Conservation (phyloP, 148 eudicot species). For the Vaccinium darrowii region DNA sequence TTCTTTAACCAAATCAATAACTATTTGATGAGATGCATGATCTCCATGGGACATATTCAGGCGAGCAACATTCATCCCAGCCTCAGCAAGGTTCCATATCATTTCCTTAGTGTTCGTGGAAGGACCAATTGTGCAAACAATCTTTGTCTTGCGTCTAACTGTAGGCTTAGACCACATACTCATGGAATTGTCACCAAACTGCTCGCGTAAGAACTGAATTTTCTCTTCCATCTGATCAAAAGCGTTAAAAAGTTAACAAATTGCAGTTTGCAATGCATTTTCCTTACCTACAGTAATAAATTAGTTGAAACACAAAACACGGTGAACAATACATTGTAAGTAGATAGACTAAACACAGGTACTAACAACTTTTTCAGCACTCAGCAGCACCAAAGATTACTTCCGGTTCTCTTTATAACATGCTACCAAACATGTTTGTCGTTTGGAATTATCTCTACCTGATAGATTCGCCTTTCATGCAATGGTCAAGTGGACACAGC, state of each 20-base stretch:
- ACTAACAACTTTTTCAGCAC: not conserved
- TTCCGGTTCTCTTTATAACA: not conserved
- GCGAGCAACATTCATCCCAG: slow-evolving; percentile 97
- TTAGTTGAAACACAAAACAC: not conserved
- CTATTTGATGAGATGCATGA: slow-evolving; percentile 94
- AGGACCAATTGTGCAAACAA: slow-evolving; percentile 97
- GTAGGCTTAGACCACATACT: slow-evolving; percentile 76
- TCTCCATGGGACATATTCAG: slow-evolving; percentile 98
- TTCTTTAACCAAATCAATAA: slow-evolving; percentile 92
- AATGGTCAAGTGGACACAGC: not conserved
- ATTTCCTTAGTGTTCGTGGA: slow-evolving; percentile 86
- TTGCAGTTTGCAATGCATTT: not conserved
- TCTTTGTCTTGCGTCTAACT: slow-evolving; percentile 81
- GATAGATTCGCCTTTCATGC: not conserved
- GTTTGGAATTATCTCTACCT: not conserved
- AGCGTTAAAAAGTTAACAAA: not conserved
- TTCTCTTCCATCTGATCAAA: slow-evolving; percentile 48
- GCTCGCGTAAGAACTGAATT: slow-evolving; percentile 44
- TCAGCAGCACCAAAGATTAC: not conserved
- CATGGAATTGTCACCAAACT: slow-evolving; percentile 44
- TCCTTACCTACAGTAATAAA: not conserved
- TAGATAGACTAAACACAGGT: not conserved
- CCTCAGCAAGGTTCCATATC: slow-evolving; percentile 98
- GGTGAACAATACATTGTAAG: not conserved
- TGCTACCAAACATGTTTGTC: not conserved